Percentiles rank a stretch among this genome's conserved stretches.
Evolutionary conservation across 768 basidiomycete genomes (phyloP).

Genomic region (Trametes elegans): DNA sequence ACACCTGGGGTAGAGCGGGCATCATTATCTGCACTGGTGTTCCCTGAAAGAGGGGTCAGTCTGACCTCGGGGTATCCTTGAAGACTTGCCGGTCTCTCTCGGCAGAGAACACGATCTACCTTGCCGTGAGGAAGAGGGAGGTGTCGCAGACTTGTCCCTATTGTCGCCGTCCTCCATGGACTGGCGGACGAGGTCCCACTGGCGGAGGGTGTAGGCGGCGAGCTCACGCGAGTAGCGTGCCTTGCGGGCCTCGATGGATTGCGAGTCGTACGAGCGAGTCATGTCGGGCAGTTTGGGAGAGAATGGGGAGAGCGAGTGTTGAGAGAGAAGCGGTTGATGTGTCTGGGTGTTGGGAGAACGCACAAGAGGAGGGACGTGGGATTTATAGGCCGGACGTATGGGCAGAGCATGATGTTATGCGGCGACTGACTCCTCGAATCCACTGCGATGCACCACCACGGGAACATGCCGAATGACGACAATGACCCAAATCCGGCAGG

Average conservation of each 20-base stretch:
- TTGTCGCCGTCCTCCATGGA: slow-evolving; percentile 18
- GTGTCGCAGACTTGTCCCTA: slow-evolving; percentile 8
- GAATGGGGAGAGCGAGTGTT: neutral
- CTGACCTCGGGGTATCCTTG: slow-evolving; percentile 21
- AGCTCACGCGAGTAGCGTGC: slow-evolving; percentile 37
- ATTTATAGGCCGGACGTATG: slow-evolving; percentile 6
- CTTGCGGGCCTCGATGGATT: slow-evolving; percentile 30
- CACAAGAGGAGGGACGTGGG: neutral
- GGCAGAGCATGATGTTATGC: slow-evolving; percentile 20
- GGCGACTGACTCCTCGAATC: slow-evolving; percentile 18
- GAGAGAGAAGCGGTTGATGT: neutral
- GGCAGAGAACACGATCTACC: slow-evolving; percentile 3
- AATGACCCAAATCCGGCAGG: slow-evolving; percentile 20
- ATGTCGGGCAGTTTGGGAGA: slow-evolving; percentile 10
- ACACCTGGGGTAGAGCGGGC: slow-evolving; percentile 20
- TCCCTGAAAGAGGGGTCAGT: neutral
- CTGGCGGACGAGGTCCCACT: slow-evolving; percentile 35
- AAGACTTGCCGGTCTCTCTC: slow-evolving; percentile 5
- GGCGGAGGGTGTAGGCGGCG: slow-evolving; percentile 38
- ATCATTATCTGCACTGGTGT: slow-evolving; percentile 2
- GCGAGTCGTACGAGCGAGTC: slow-evolving; percentile 15
- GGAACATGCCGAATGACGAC: slow-evolving; percentile 17
- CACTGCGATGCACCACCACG: slow-evolving; percentile 17
- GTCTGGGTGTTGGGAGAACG: neutral
- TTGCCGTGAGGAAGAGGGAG: slow-evolving; percentile 1